Evolutionary conservation across 495 filamentous ascomycete genomes (phyloP), one percentile per base, ranked within the genome.

Genomic region (Trichoderma virens): DNA sequence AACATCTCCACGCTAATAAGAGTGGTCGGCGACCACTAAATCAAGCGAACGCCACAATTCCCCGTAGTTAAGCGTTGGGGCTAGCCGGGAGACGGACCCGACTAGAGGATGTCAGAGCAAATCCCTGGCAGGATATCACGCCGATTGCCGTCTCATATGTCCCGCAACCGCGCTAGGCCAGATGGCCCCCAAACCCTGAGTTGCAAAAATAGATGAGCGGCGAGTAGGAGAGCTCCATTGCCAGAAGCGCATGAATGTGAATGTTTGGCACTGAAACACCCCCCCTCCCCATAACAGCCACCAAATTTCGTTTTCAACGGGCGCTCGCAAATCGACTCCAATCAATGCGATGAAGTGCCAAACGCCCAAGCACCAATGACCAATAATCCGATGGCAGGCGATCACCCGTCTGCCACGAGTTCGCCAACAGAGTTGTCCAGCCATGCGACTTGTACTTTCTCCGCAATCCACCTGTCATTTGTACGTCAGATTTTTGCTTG

Each of bases 1-100:
- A 56, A 56, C 51, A 56, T 56, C 51, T 56, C 25, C 25, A 56
- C 51, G 51, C 51, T 56, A 56, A 56, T 13, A 16, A 56, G 25
- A 56, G 51, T 56, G 51, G 51, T 56, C 51, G 51, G 1, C 51
- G 51, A 56, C 51, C 51, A 56, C 51, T 56, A 6, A 14, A 30
- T 56, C 25, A 56, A 56, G 25, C 51, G 51, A 56, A 28, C 47
- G 51, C 51, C 51, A 56, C 51, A 56, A 56, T 56, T 56, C 51
- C 51, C 51, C 51, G 51, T 56, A 56, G 51, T 56, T 56, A 56
- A 56, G 51, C 51, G 51, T 56, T 56, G 25, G 51, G 9, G 23
- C 51, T 56, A 56, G 51, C 25, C 51, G 51, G 51, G 51, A 28
- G 51, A 56, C 51, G 51, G 51, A 56, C 51, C 51, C 51, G 51